phyloP scores from a whole-genome alignment of 306 rosid genomes.

The Parietaria judaica region DNA sequence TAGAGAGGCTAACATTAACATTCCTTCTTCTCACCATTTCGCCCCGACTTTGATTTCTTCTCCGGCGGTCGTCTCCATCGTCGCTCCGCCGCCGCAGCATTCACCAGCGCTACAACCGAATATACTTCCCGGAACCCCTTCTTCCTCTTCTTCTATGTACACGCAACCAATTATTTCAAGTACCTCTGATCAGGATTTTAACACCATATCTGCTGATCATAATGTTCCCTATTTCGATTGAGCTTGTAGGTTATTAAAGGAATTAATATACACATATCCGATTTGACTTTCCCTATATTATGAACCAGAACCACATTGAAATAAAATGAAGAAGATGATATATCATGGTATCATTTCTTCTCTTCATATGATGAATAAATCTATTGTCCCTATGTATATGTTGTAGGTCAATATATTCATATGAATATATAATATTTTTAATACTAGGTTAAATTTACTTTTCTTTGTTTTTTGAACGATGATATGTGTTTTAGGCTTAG shows the following conservation, averaged over 20 bases:
- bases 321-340: slow-evolving; percentile 20
- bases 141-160: slow-evolving; percentile 43
- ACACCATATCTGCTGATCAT: slow-evolving; percentile 32
- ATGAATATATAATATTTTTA: background rate
- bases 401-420: slow-evolving; percentile 19
- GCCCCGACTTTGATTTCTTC: slow-evolving; percentile 38
- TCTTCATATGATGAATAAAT: background rate
- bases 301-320: slow-evolving; percentile 15
- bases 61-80: slow-evolving; percentile 41
- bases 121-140: slow-evolving; percentile 18
- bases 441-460: too few species aligned
- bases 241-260: background rate
- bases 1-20: slow-evolving; percentile 49
- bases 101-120: slow-evolving; percentile 30
- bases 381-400: background rate
- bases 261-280: slow-evolving; percentile 3
- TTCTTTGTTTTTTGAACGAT: too few species aligned
- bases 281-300: slow-evolving; percentile 20
- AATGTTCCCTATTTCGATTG: slow-evolving; percentile 43
- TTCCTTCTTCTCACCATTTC: slow-evolving; percentile 25
- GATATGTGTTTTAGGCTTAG: too few species aligned
- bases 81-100: slow-evolving; percentile 39
- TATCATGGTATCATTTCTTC: background rate
- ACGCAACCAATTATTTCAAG: slow-evolving; percentile 20
- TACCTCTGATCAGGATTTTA: slow-evolving; percentile 22